A percentile compares a stretch with the other conserved stretches of the same genome.
These are phyloP conservation scores for Ambrosia artemisiifolia DNA, from an alignment of 129 eudicot genomes.

Conservation along the genomic window DNA sequence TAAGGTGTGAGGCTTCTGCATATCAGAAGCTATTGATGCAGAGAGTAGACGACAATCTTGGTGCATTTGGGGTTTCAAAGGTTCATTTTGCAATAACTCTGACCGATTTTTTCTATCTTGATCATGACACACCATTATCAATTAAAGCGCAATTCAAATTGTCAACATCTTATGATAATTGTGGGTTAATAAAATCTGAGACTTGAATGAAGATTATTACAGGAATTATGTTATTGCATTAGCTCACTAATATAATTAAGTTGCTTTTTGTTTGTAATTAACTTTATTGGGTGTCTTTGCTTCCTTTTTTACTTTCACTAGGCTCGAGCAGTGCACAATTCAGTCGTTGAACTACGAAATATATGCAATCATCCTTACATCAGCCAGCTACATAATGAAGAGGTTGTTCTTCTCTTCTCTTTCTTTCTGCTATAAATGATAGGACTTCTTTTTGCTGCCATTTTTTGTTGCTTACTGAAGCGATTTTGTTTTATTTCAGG, in stretches of 20 bases:
- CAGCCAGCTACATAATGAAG: constrained; percentile 94
- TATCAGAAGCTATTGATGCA: constrained; percentile 93
- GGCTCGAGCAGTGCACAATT: constrained; percentile 88
- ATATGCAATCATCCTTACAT: constrained; percentile 99
- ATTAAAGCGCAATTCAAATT: constrained; percentile 1
- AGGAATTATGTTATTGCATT: constrained; percentile 1
- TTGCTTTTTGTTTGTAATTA: neutral
- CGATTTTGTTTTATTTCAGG: constrained; percentile 42
- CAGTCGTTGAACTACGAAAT: constrained; percentile 95
- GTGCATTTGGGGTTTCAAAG: constrained; percentile 84
- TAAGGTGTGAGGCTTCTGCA: constrained; percentile 95
- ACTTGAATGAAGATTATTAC: neutral
- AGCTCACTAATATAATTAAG: constrained; percentile 8
- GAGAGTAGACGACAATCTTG: constrained; percentile 96
- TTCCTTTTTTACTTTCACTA: constrained; percentile 29
- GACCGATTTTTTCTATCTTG: neutral
- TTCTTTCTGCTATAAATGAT: neutral
- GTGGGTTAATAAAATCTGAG: neutral
- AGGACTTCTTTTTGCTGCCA: neutral
- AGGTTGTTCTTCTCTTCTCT: constrained; percentile 50
- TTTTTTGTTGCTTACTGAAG: constrained; percentile 14
- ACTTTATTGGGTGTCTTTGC: neutral
- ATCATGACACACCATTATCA: constrained; percentile 15
- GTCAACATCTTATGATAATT: neutral
- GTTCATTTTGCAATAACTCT: constrained; percentile 35